Base-by-base conservation (phyloP, 176 grass and related monocot genomes). In the Lolium rigidum region DNA sequence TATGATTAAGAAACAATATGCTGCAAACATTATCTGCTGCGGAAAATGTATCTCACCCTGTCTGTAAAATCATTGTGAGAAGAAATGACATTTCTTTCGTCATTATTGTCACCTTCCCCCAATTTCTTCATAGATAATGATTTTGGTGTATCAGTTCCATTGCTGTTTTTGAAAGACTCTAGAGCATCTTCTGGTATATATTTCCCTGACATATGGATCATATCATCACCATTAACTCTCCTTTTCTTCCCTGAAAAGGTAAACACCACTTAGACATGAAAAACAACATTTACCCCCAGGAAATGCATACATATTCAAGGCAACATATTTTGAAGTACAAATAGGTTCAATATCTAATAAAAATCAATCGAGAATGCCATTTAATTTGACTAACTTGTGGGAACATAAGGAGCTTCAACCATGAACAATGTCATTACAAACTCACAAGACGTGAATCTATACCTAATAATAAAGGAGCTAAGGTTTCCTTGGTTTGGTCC, bases 11-110 rank as follows among this genome's bases (percentile, higher is more conserved):
- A 82, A 91, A 80, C 5, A 83, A 56, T 69, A 16, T 14, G 9
- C 38, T 1, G 5, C 9, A 57, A 58, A 41, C 10, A 84, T 55
- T 38, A 71, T 59, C 21, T 60, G 39, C 39, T 48, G 14, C 10
- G 47, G 28, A 54, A 76, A 58, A 76, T 39, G 82, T 17, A 86
- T 85, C 88, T 88, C 81, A 95, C 93, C 90, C 89, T 92, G 70
- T 95, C 90, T 52, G 82, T 10, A 89, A 83, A 90, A 76, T 66
- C 52, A 84, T 88, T 86, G 59, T 65, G 54, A 82, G 86, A 61
- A 84, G 93, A 88, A 83, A 81, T 39, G 48, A 78, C 64, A 28
- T 88, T 90, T 89, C 76, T 84, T 64, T 82, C 86, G 44, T 82
- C 81, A 7, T 74, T 49, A 16, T 88, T 86, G 69, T 48, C 76